Evolutionary conservation across 805 yeast genomes (phyloP).

Genomic region (Wickerhamomyces pijperi): DNA sequence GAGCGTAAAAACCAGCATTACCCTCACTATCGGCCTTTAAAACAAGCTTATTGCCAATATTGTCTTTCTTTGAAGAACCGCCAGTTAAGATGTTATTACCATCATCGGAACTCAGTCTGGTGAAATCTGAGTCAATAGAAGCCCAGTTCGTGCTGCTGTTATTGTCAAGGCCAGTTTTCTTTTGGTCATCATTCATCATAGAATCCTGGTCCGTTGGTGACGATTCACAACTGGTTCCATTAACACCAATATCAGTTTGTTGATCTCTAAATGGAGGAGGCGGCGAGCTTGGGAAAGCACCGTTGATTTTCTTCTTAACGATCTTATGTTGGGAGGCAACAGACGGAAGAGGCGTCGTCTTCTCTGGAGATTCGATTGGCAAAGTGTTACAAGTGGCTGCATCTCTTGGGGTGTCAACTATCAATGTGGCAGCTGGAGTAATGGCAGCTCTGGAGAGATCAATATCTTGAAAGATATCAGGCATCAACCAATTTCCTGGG

Average conservation of each 20-base stretch:
- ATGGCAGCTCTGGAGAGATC: conserved; percentile 18
- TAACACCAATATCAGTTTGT: not conserved
- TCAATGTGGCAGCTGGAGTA: conserved; percentile 10
- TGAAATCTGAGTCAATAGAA: not conserved
- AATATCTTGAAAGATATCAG: conserved; percentile 9
- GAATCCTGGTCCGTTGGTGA: too few relatives aligned
- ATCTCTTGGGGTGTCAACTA: conserved; percentile 19
- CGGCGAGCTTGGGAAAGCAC: not conserved
- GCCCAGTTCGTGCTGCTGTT: not conserved
- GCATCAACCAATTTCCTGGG: conserved; percentile 19
- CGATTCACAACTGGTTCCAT: not conserved
- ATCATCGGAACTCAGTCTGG: not conserved
- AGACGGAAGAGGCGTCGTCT: not conserved
- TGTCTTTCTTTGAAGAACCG: conserved; percentile 1
- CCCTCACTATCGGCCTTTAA: conserved; percentile 5
- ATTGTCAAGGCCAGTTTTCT: too few relatives aligned
- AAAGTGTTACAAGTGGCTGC: conserved; percentile 20
- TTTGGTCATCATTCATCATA: not conserved
- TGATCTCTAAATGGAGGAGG: not conserved
- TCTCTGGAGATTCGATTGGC: conserved; percentile 19
- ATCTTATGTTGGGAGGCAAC: not conserved
- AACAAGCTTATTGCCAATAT: conserved; percentile 1
- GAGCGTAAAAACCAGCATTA: conserved; percentile 8
- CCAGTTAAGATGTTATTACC: too few relatives aligned
- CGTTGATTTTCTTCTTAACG: not conserved